Conservation (phyloP, 2,329 filamentous ascomycete genomes). For the Penicillium corylophilum region DNA sequence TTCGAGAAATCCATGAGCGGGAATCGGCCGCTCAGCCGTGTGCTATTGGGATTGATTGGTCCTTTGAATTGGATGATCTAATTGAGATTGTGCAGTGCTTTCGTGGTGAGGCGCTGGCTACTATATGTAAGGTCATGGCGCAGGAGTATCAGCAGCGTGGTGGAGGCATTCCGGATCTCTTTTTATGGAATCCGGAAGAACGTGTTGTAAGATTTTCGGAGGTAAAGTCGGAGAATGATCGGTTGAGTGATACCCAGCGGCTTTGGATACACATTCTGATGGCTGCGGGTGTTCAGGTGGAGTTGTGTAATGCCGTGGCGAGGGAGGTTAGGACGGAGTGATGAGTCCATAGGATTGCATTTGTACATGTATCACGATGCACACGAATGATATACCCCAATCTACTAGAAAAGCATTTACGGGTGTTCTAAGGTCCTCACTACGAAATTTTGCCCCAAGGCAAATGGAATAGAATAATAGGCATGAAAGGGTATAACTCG, state of each 20-base stretch:
- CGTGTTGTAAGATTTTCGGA: conserved; percentile 73
- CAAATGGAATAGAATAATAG: conserved; percentile 5
- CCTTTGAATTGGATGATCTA: conserved; percentile 75
- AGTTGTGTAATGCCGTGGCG: conserved; percentile 69
- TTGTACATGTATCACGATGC: conserved; percentile 2
- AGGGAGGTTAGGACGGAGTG: conserved; percentile 49
- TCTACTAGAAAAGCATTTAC: neutral
- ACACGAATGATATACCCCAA: conserved; percentile 1
- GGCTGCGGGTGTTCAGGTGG: conserved; percentile 79
- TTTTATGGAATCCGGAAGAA: conserved; percentile 70
- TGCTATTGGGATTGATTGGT: conserved; percentile 90
- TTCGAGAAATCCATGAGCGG: conserved; percentile 65
- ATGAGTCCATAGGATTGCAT: neutral
- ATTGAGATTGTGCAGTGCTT: conserved; percentile 78
- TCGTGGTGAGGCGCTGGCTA: conserved; percentile 73
- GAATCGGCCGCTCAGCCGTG: conserved; percentile 73
- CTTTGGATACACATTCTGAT: conserved; percentile 95
- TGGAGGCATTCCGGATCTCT: conserved; percentile 86
- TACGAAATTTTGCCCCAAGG: neutral
- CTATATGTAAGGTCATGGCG: conserved; percentile 88
- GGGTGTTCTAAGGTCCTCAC: neutral
- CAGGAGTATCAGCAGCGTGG: conserved; percentile 89
- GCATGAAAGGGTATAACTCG: conserved; percentile 20
- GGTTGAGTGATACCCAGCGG: conserved; percentile 90
- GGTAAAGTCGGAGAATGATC: conserved; percentile 84